These are phyloP conservation scores for Avena atlantica DNA, from an alignment of 176 grass and related monocot genomes.

Conservation along the genomic window DNA sequence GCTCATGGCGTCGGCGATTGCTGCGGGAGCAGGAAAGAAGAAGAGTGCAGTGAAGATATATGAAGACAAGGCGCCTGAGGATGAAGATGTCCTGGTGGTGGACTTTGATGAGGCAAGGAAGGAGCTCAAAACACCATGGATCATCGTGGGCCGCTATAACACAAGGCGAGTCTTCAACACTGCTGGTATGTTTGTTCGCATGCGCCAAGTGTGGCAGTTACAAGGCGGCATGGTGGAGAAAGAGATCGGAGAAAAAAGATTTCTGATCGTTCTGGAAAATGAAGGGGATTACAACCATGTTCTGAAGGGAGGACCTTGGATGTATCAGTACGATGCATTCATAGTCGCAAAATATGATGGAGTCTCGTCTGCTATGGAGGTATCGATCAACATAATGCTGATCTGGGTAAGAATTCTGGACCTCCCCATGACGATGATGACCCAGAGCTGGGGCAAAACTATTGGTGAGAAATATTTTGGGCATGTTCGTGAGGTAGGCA, in stretches of 20 bases:
- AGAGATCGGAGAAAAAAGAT: neutral
- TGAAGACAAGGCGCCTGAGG: neutral
- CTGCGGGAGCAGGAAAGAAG: neutral
- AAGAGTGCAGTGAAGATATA: neutral
- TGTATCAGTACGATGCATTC: neutral
- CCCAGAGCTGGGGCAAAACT: neutral
- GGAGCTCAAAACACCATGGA: neutral
- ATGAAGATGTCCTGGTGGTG: neutral
- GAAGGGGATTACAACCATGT: neutral
- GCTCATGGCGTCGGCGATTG: neutral
- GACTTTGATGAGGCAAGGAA: neutral
- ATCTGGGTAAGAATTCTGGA: neutral
- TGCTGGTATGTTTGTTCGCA: neutral
- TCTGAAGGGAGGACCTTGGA: neutral
- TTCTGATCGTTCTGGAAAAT: neutral
- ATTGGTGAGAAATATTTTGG: neutral
- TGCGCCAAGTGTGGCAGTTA: neutral
- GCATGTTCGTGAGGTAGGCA: neutral
- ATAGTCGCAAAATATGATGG: neutral
- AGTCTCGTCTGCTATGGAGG: neutral
- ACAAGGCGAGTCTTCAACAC: neutral
- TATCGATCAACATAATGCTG: neutral
- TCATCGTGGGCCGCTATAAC: neutral
- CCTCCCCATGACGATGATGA: neutral
- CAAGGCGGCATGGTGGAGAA: neutral